These are phyloP conservation scores for Luzula sylvatica DNA, from an alignment of 176 grass and related monocot genomes.

Conservation along the genomic window DNA sequence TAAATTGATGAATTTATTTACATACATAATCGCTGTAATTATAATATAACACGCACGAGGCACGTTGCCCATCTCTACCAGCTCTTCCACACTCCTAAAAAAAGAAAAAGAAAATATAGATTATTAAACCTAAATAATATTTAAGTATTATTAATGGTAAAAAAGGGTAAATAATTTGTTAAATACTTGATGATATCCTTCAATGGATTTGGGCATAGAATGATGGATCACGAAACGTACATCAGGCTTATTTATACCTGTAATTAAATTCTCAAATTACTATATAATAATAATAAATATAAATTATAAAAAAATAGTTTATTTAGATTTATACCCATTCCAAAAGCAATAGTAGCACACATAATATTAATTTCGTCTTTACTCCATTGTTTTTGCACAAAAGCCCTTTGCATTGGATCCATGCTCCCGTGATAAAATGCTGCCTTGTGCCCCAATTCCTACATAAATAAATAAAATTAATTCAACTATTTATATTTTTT, in stretches of 20 bases:
- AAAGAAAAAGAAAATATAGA: background rate
- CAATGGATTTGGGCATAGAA: slow-evolving; percentile 93
- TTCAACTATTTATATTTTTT: too few species aligned
- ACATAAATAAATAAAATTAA: slow-evolving; percentile 1
- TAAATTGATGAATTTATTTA: slow-evolving; percentile 14
- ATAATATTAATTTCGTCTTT: slow-evolving; percentile 88
- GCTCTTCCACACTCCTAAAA: slow-evolving; percentile 82
- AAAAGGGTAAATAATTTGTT: background rate
- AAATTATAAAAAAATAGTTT: slow-evolving; percentile 21
- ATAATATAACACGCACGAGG: slow-evolving; percentile 80
- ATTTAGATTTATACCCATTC: slow-evolving; percentile 60
- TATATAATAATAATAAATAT: slow-evolving; percentile 10
- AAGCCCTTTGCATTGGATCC: slow-evolving; percentile 56
- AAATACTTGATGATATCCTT: slow-evolving; percentile 96
- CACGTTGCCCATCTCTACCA: slow-evolving; percentile 70
- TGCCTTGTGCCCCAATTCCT: slow-evolving; percentile 73
- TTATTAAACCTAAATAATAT: too few species aligned
- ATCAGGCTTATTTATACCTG: slow-evolving; percentile 99
- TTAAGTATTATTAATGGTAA: background rate
- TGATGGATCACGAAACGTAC: slow-evolving; percentile 99
- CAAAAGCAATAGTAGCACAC: slow-evolving; percentile 97
- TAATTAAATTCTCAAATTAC: slow-evolving; percentile 23
- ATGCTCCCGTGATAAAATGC: slow-evolving; percentile 79
- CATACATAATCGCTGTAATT: slow-evolving; percentile 97
- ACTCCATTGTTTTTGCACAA: slow-evolving; percentile 68